A percentile compares a stretch with the other conserved stretches of the same genome.
phyloP scores from a whole-genome alignment of 139 green algal species.

The Yamagishiella unicocca region DNA sequence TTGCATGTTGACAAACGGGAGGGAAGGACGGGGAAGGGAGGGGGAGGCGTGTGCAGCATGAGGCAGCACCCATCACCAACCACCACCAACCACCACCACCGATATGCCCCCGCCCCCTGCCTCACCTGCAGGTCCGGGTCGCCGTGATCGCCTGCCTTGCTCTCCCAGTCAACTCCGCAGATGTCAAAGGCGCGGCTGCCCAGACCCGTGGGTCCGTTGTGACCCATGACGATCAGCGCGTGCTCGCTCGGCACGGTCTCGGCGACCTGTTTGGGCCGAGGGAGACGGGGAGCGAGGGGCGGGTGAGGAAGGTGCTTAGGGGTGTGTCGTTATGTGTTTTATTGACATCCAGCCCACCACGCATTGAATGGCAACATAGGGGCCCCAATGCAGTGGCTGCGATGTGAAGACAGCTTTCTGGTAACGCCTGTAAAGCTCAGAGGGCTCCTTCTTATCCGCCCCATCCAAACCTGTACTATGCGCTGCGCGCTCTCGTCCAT shows the following conservation, averaged over 20 bases:
- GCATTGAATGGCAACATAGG: too few species aligned
- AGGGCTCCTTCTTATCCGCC: too few species aligned
- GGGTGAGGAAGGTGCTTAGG: neutral
- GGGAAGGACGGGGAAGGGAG: too few species aligned
- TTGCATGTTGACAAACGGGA: too few species aligned
- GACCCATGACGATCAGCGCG: slow-evolving; percentile 67
- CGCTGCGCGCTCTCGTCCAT: slow-evolving; percentile 57
- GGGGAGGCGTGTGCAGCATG: too few species aligned
- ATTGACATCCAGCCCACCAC: neutral
- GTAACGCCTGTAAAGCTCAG: too few species aligned
- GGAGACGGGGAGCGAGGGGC: neutral
- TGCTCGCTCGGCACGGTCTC: slow-evolving; percentile 20
- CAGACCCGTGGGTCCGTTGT: slow-evolving; percentile 81
- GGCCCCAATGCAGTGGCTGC: too few species aligned
- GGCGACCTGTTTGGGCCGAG: too few species aligned
- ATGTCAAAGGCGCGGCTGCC: slow-evolving; percentile 56
- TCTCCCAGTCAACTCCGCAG: slow-evolving; percentile 59
- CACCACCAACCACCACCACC: too few species aligned
- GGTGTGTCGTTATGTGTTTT: neutral
- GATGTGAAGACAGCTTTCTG: too few species aligned
- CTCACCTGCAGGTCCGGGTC: slow-evolving; percentile 39
- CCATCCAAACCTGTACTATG: slow-evolving; percentile 47
- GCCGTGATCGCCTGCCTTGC: slow-evolving; percentile 16
- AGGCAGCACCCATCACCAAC: too few species aligned
- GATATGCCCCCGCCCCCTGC: neutral